phyloP scores from a whole-genome alignment of 2,329 filamentous ascomycete species.

The Alternaria ventricosa region DNA sequence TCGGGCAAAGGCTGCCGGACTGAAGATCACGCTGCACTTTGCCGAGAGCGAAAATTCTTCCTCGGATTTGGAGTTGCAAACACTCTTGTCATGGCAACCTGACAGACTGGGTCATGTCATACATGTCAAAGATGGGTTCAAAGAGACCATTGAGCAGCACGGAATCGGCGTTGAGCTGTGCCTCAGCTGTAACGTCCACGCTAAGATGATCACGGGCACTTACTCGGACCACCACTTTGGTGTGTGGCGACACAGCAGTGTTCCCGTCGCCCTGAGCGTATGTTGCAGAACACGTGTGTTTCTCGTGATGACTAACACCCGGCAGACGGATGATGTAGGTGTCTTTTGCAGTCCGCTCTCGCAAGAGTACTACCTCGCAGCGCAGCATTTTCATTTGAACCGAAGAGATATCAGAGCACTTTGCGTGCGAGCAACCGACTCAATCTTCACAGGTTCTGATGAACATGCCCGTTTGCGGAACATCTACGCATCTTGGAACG shows the following conservation, averaged over 20 bases:
- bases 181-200: conserved; percentile 80
- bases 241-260: conserved; percentile 68
- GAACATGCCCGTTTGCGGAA: conserved; percentile 64
- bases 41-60: conserved; percentile 70
- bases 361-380: conserved; percentile 77
- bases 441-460: conserved; percentile 69
- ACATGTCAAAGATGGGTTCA: conserved; percentile 69
- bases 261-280: conserved; percentile 69
- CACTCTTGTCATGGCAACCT: conserved; percentile 70
- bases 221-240: conserved; percentile 77
- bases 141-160: conserved; percentile 60
- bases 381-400: conserved; percentile 69
- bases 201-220: conserved; percentile 72
- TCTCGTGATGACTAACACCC: conserved; percentile 14
- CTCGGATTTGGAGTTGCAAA: conserved; percentile 65
- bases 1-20: conserved; percentile 60
- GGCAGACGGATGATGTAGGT: conserved; percentile 81
- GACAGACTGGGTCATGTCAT: conserved; percentile 80
- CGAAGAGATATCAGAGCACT: conserved; percentile 59
- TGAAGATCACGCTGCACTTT: conserved; percentile 78
- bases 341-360: conserved; percentile 79
- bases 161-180: conserved; percentile 76
- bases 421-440: conserved; percentile 66
- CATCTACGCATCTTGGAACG: conserved; percentile 32
- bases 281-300: conserved; percentile 47